Conservation (phyloP, 2,329 filamentous ascomycete species). For the Aspergillus novofumigatus region DNA sequence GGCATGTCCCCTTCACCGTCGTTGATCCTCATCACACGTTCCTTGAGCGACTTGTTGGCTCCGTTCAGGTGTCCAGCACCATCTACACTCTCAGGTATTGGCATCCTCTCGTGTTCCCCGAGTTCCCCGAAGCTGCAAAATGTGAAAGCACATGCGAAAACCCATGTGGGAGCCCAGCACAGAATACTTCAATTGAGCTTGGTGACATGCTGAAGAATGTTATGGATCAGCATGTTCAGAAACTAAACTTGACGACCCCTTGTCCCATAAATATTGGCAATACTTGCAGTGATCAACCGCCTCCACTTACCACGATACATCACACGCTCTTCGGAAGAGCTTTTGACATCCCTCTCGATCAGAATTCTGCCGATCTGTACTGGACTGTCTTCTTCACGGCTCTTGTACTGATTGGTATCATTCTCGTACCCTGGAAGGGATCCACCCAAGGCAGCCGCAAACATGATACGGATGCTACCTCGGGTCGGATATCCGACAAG, state of each 20-base stretch:
- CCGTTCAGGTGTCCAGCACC: conserved; percentile 16
- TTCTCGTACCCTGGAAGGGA: background rate
- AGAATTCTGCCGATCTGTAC: background rate
- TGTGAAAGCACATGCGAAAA: no score
- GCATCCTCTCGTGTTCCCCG: background rate
- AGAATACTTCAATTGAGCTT: background rate
- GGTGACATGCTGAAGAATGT: background rate
- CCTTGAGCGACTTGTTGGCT: conserved; percentile 15
- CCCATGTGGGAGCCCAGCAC: background rate
- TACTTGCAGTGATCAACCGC: background rate
- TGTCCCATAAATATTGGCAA: background rate
- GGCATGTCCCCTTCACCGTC: conserved; percentile 17
- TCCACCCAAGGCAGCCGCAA: background rate
- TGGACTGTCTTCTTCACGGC: background rate
- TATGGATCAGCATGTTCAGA: background rate
- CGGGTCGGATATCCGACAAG: background rate
- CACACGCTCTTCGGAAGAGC: background rate
- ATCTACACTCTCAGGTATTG: conserved; percentile 8
- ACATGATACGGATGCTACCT: background rate
- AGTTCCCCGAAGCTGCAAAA: background rate
- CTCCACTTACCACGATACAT: background rate
- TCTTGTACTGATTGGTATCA: background rate
- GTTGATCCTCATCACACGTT: conserved; percentile 14
- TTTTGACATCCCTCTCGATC: background rate
- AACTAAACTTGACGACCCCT: background rate